Conservation (phyloP, 1,284 basidiomycete species). For the Trametes hirsuta region DNA sequence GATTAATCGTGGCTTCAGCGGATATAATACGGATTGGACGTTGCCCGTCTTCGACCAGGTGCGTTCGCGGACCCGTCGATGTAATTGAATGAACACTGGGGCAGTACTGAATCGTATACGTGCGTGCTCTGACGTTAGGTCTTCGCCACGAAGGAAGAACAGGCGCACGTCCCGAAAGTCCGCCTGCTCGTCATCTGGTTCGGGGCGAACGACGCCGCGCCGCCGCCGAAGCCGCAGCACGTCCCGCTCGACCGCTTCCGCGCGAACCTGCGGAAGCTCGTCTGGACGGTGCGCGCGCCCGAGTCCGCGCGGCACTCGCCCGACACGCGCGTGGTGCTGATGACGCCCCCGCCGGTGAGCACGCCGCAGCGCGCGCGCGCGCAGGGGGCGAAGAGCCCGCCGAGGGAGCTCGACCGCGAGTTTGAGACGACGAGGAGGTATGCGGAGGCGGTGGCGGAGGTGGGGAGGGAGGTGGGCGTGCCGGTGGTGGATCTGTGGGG, state of each 20-base stretch:
- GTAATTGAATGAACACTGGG: too few relatives aligned
- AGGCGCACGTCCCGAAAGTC: constrained; percentile 58
- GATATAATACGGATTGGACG: constrained; percentile 87
- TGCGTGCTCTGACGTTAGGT: constrained; percentile 39
- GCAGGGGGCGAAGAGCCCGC: constrained; percentile 48
- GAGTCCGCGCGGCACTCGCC: constrained; percentile 72
- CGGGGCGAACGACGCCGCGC: constrained; percentile 75
- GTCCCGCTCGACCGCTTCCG: constrained; percentile 72
- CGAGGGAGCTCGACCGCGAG: constrained; percentile 54
- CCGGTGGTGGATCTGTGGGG: constrained; percentile 75
- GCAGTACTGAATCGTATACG: neutral
- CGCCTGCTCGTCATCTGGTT: constrained; percentile 85
- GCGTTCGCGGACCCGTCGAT: constrained; percentile 14
- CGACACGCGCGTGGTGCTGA: constrained; percentile 75
- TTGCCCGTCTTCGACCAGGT: constrained; percentile 80
- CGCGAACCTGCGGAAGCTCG: constrained; percentile 65
- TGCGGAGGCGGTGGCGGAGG: constrained; percentile 67
- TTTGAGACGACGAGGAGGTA: constrained; percentile 69
- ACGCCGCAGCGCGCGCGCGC: constrained; percentile 55
- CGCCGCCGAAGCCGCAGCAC: constrained; percentile 54
- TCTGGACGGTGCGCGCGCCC: constrained; percentile 63
- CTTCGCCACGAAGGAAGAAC: constrained; percentile 56
- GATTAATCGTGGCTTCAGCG: constrained; percentile 78
- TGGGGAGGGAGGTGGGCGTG: constrained; percentile 57
- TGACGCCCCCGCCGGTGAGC: constrained; percentile 86